Evolutionary conservation across 1,284 basidiomycete species (phyloP).

Genomic region (Anthracocystis panici-leucophaei): DNA sequence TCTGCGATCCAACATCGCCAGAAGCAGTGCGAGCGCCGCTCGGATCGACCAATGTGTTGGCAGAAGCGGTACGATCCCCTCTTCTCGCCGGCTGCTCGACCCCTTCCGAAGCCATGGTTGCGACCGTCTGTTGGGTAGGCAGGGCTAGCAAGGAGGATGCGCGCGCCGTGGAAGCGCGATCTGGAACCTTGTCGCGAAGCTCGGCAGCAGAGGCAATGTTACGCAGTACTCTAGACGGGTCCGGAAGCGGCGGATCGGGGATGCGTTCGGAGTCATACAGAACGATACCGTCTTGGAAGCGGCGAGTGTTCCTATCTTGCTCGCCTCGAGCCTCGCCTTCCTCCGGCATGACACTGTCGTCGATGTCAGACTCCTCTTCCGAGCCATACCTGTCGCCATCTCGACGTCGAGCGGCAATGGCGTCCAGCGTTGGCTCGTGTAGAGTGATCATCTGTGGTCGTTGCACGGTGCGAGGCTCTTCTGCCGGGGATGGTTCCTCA

Average conservation of each 20-base stretch:
- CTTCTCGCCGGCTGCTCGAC: constrained; percentile 7
- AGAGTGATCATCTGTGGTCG: constrained; percentile 45
- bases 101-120: neutral
- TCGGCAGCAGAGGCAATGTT: constrained; percentile 45
- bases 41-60: constrained; percentile 46
- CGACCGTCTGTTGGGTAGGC: constrained; percentile 18
- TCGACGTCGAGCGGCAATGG: constrained; percentile 9
- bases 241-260: constrained; percentile 24
- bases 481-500: neutral
- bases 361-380: constrained; percentile 25
- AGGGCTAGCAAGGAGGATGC: constrained; percentile 38
- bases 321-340: neutral
- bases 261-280: constrained; percentile 50
- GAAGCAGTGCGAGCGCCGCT: constrained; percentile 36
- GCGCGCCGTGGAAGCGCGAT: constrained; percentile 22
- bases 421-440: constrained; percentile 46
- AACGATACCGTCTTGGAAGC: constrained; percentile 50
- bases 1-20: constrained; percentile 38
- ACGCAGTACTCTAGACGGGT: constrained; percentile 28
- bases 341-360: constrained; percentile 10
- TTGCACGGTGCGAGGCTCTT: constrained; percentile 24
- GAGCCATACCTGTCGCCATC: neutral
- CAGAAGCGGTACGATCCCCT: constrained; percentile 52
- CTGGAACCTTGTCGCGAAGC: constrained; percentile 27
- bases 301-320: constrained; percentile 29